Conservation (phyloP, 108 stramenopile genomes). For the Cylindrotheca fusiformis region DNA sequence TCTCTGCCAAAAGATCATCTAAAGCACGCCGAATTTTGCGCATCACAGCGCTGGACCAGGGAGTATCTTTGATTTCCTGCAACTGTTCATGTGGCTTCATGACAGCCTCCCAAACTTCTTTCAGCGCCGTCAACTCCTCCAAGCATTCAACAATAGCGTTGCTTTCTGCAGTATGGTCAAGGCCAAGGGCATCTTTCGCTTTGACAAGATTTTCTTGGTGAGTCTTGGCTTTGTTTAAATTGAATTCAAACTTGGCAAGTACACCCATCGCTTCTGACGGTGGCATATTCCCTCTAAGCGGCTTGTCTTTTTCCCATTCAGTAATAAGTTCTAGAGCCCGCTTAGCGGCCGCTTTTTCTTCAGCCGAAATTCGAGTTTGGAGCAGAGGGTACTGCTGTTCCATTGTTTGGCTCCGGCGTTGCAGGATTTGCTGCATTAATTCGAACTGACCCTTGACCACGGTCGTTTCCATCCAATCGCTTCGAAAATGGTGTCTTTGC, state of each 20-base stretch:
- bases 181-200: conserved; percentile 87
- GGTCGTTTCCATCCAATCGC: conserved; percentile 92
- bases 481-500: conserved; percentile 82
- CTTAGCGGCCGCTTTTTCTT: conserved; percentile 84
- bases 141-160: conserved; percentile 56
- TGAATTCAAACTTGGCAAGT: conserved; percentile 81
- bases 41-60: conserved; percentile 84
- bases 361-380: conserved; percentile 88
- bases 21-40: conserved; percentile 84
- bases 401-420: conserved; percentile 80
- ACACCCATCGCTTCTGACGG: conserved; percentile 82
- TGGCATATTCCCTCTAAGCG: conserved; percentile 78
- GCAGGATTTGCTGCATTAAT: conserved; percentile 86
- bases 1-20: conserved; percentile 83
- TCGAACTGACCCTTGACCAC: conserved; percentile 79
- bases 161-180: conserved; percentile 62
- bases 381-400: conserved; percentile 90
- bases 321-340: conserved; percentile 63
- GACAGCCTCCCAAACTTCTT: conserved; percentile 91
- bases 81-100: conserved; percentile 59
- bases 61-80: conserved; percentile 77
- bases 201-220: conserved; percentile 78
- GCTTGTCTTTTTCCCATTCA: conserved; percentile 86
- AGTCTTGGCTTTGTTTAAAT: conserved; percentile 65
- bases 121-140: conserved; percentile 80